These are phyloP conservation scores for Taiozyma onychis DNA, from an alignment of 1,139 yeast species.

Conservation along the genomic window DNA sequence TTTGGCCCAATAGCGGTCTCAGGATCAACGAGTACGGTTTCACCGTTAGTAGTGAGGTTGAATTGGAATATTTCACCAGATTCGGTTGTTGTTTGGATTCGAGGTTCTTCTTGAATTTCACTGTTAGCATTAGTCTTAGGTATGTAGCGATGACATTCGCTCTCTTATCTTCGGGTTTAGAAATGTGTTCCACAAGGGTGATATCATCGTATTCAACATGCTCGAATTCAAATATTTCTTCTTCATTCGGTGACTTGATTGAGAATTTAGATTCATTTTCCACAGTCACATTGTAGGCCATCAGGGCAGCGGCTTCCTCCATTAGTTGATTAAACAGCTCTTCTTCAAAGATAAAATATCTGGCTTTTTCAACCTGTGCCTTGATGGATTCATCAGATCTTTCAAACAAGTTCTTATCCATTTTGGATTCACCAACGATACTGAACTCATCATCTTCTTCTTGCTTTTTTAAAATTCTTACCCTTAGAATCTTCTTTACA, in stretches of 20 bases:
- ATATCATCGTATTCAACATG: conserved; percentile 39
- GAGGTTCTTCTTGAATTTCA: conserved; percentile 41
- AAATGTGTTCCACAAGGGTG: conserved; percentile 1
- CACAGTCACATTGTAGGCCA: conserved; percentile 68
- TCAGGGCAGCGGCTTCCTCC: conserved; percentile 66
- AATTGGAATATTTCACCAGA: conserved; percentile 15
- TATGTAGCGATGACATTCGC: conserved; percentile 38
- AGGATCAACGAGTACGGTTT: conserved; percentile 43
- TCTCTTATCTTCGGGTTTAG: conserved; percentile 27
- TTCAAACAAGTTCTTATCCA: conserved; percentile 12
- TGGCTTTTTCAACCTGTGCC: conserved; percentile 50
- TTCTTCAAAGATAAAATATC: conserved; percentile 79
- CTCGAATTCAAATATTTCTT: conserved; percentile 69
- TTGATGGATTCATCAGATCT: conserved; percentile 33
- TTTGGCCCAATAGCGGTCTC: conserved; percentile 64
- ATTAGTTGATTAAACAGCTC: conserved; percentile 62
- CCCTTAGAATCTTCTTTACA: conserved; percentile 36
- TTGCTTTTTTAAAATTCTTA: conserved; percentile 47
- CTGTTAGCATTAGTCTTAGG: conserved; percentile 36
- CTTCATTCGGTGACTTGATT: conserved; percentile 47
- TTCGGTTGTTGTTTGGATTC: conserved; percentile 13
- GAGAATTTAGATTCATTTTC: conserved; percentile 58
- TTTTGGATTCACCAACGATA: conserved; percentile 29
- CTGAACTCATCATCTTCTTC: conserved; percentile 49
- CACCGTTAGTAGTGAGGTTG: conserved; percentile 9